Evolutionary conservation across 345 rosid species (phyloP).

Genomic region (Eucalyptus polyanthemos): DNA sequence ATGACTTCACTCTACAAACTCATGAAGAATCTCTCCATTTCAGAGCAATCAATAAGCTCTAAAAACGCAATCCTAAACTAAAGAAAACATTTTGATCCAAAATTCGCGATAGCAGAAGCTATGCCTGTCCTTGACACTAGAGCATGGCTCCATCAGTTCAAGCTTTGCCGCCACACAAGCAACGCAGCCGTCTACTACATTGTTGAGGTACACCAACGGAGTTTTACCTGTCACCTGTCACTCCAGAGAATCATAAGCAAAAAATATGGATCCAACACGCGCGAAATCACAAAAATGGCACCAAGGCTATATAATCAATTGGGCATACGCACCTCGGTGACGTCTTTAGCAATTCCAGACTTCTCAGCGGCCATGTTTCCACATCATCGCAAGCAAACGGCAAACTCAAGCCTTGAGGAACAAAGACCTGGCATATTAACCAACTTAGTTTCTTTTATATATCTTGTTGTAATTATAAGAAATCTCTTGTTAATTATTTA

Average conservation of each 20-base stretch:
- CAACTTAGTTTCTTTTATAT: not conserved
- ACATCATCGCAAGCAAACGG: constrained; percentile 1
- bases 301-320: not conserved
- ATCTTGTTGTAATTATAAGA: not conserved
- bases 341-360: constrained; percentile 59
- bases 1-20: not conserved
- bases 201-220: constrained; percentile 75
- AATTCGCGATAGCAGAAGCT: not conserved
- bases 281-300: not conserved
- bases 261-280: not conserved
- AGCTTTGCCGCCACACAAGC: constrained; percentile 76
- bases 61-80: not conserved
- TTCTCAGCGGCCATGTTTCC: constrained; percentile 32
- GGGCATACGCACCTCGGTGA: constrained; percentile 46
- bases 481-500: not conserved
- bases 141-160: constrained; percentile 70
- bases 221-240: constrained; percentile 69
- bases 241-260: not conserved
- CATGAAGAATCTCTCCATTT: not conserved
- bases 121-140: constrained; percentile 74
- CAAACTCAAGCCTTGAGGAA: not conserved
- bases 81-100: not conserved
- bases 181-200: constrained; percentile 57
- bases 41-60: not conserved
- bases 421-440: not conserved